A percentile compares a stretch with the other conserved stretches of the same genome.
phyloP scores from a whole-genome alignment of 2,329 filamentous ascomycete genomes.

The Fusarium incarnatum region DNA sequence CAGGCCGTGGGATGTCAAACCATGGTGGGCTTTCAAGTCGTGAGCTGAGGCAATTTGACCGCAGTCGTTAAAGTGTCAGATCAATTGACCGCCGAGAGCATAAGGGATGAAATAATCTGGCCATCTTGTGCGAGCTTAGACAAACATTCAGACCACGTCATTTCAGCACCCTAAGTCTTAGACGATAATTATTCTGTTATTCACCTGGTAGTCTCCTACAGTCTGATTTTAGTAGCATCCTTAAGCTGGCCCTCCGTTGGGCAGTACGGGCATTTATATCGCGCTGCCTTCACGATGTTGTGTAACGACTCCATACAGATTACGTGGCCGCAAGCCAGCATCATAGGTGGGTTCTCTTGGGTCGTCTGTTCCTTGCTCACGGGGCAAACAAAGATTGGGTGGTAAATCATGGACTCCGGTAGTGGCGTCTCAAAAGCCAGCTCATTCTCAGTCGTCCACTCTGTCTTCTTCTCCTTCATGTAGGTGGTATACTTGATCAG shows the following conservation, averaged over 20 bases:
- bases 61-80: background rate
- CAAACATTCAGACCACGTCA: background rate
- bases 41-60: background rate
- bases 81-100: background rate
- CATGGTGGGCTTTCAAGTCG: background rate
- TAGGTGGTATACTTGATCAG: conserved; percentile 89
- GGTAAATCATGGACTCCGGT: conserved; percentile 76
- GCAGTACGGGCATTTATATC: conserved; percentile 98
- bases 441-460: conserved; percentile 94
- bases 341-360: conserved; percentile 93
- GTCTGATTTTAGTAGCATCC: conserved; percentile 79
- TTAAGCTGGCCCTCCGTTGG: conserved; percentile 82
- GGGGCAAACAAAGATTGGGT: conserved; percentile 97
- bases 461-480: conserved; percentile 88
- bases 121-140: background rate
- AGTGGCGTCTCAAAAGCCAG: conserved; percentile 80
- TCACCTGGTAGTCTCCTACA: conserved; percentile 56
- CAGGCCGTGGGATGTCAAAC: background rate
- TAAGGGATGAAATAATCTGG: background rate
- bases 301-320: conserved; percentile 87
- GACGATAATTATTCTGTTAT: background rate
- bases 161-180: background rate
- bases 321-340: conserved; percentile 95
- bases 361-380: conserved; percentile 97
- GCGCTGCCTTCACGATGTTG: conserved; percentile 79